phyloP scores from a whole-genome alignment of 352 stramenopile genomes.

The Phytophthora quininea region DNA sequence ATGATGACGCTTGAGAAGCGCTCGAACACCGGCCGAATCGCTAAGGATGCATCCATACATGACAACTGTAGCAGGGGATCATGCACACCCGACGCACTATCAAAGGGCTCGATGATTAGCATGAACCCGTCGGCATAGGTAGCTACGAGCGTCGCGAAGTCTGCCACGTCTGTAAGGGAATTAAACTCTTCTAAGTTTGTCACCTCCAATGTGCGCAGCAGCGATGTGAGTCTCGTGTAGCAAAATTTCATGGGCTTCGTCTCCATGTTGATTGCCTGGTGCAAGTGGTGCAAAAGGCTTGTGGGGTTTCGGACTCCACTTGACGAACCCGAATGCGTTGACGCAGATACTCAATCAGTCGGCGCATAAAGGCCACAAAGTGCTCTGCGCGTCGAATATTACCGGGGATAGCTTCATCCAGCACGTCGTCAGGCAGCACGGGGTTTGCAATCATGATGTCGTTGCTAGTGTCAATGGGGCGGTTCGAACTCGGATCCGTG shows the following conservation, averaged over 20 bases:
- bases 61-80: conserved; percentile 92
- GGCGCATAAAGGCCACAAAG: conserved; percentile 98
- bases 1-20: conserved; percentile 91
- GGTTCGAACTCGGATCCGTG: conserved; percentile 42
- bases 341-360: conserved; percentile 95
- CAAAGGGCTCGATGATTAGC: conserved; percentile 97
- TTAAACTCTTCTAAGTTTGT: conserved; percentile 98
- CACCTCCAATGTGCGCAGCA: conserved; percentile 96
- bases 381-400: conserved; percentile 98
- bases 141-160: conserved; percentile 97
- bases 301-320: conserved; percentile 96
- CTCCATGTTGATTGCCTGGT: conserved; percentile 94
- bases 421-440: conserved; percentile 92
- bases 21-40: conserved; percentile 99
- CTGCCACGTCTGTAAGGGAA: conserved; percentile 94
- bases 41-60: conserved; percentile 97
- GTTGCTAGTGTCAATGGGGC: conserved; percentile 54
- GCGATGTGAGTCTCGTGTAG: conserved; percentile 97
- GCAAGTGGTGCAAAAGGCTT: conserved; percentile 96
- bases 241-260: conserved; percentile 98
- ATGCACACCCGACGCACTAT: conserved; percentile 70
- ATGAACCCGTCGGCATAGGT: conserved; percentile 99
- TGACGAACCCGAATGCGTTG: conserved; percentile 83
- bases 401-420: conserved; percentile 96
- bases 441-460: conserved; percentile 82